Evolutionary conservation across 139 green algal species (phyloP), one percentile per base, ranked within the genome.

Genomic region (Tetradesmus lagerheimii): DNA sequence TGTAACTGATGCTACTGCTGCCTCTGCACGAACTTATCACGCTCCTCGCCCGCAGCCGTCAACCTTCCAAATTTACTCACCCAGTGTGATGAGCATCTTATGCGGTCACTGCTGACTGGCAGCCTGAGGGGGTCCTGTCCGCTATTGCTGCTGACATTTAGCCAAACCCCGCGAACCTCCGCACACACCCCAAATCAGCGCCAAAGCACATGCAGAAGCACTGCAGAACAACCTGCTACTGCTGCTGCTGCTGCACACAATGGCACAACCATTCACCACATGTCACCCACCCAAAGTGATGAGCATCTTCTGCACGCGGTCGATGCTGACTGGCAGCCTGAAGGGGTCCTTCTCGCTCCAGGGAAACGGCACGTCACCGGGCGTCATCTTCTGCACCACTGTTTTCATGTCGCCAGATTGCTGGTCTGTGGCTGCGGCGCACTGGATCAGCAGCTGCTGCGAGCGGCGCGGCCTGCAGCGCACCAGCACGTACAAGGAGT

Each of bases 341-440:
- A 94, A 96, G 9, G 93, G 93, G 67, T 96, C 93, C 90, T 96
- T 96, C 87, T 96, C 93, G 1, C 64, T 89, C 92, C 92, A 96
- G 47, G 93, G 93, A 45, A 96, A 94, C 2, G 93, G 93, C 87
- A 94, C 79, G 18, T 94, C 92, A 1, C 92, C 92, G n/a, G 90
- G 77, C 0, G 81, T 91, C 57, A 90, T 93, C 79, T 94, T 94
- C 53, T 92, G 85, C 29, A 95, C 86, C 29, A 94, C 85, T 8
- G 93, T 93, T 83, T 93, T 95, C 25, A 86, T 85, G 85, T 91
- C 75, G 12, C 79, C 67, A 27, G 64, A 38, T 37, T 89, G 80
- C 74, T 62, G 74, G 25, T 84, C 80, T 38, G 80, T 88, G 16
- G 88, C 88, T 45, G 88, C 80, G 41, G 88, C 38, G 25, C 39